These are phyloP conservation scores for Termitomyces sp. DNA, from an alignment of 768 basidiomycete genomes.

Conservation along the genomic window DNA sequence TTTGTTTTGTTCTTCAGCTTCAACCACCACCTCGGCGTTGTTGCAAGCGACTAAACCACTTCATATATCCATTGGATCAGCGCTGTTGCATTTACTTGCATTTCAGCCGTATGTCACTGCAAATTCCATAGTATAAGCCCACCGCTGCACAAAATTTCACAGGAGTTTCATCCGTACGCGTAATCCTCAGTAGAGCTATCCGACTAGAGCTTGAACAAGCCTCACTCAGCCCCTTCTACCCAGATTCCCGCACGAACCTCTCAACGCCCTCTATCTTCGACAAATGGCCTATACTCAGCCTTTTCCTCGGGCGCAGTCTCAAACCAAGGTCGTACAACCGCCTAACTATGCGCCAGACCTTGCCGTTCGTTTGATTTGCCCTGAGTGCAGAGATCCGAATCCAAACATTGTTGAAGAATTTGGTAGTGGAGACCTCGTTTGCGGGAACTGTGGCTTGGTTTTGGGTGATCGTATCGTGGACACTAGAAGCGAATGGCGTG, in stretches of 20 bases:
- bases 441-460: conserved; percentile 90
- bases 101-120: conserved; percentile 14
- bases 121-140: conserved; percentile 10
- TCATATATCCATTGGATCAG: background rate
- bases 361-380: conserved; percentile 88
- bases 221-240: background rate
- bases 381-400: conserved; percentile 91
- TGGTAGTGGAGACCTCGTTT: conserved; percentile 95
- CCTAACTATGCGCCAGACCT: conserved; percentile 76
- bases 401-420: conserved; percentile 98
- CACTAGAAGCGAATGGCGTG: conserved; percentile 97
- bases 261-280: conserved; percentile 21
- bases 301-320: conserved; percentile 70
- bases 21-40: conserved; percentile 12
- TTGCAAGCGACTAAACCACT: conserved; percentile 1
- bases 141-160: conserved; percentile 14
- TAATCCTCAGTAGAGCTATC: background rate
- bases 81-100: conserved; percentile 6
- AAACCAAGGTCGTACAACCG: conserved; percentile 49
- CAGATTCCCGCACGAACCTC: conserved; percentile 19
- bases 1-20: conserved; percentile 1
- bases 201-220: conserved; percentile 1
- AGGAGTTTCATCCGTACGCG: conserved; percentile 7
- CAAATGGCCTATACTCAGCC: conserved; percentile 73
- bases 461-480: conserved; percentile 96